These are phyloP conservation scores for Solanum tacnaense DNA, from an alignment of 257 asterid species.

Conservation along the genomic window DNA sequence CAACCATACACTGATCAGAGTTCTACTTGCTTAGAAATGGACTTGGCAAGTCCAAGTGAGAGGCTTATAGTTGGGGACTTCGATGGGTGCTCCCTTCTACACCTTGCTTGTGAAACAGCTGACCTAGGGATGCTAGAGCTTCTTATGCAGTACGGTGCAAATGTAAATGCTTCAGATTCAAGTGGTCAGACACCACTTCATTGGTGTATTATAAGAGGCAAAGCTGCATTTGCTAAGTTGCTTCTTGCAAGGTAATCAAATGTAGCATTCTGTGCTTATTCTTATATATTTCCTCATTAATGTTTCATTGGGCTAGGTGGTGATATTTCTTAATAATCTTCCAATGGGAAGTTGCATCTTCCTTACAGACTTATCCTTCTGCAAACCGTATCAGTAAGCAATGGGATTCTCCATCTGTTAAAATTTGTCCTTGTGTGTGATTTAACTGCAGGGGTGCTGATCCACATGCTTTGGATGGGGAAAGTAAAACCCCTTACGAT, in stretches of 20 bases:
- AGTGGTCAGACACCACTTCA: slow-evolving; percentile 73
- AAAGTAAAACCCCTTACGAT: slow-evolving; percentile 50
- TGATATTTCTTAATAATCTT: not conserved
- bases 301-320: not conserved
- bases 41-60: slow-evolving; percentile 39
- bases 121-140: slow-evolving; percentile 97
- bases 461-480: slow-evolving; percentile 49
- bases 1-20: slow-evolving; percentile 36
- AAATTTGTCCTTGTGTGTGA: not conserved
- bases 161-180: slow-evolving; percentile 65
- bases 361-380: not conserved
- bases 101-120: slow-evolving; percentile 84
- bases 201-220: slow-evolving; percentile 57
- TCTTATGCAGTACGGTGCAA: slow-evolving; percentile 88
- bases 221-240: slow-evolving; percentile 57
- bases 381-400: not conserved
- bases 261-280: not conserved
- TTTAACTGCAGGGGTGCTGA: slow-evolving; percentile 76
- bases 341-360: not conserved
- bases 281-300: not conserved
- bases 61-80: slow-evolving; percentile 23
- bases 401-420: not conserved
- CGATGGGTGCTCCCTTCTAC: slow-evolving; percentile 74
- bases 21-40: slow-evolving; percentile 32
- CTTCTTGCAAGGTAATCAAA: slow-evolving; percentile 64